Conservation (phyloP, 2,329 filamentous ascomycete genomes). For the Cladosporium velox region DNA sequence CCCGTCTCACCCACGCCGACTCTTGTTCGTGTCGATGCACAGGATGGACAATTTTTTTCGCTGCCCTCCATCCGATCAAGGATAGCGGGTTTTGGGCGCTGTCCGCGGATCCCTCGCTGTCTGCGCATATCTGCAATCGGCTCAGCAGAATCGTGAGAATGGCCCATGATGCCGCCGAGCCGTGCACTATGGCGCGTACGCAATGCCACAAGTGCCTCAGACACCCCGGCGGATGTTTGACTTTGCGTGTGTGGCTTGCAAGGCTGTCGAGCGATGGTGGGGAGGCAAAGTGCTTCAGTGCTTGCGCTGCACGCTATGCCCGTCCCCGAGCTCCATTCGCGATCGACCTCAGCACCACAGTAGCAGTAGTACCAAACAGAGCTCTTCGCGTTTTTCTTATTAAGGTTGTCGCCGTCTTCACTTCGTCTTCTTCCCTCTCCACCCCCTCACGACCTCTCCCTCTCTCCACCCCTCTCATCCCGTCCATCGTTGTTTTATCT, state of each 20-base stretch:
- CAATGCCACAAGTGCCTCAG: not conserved
- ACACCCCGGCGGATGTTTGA: not conserved
- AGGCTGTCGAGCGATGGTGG: conserved; percentile 1
- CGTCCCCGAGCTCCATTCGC: not conserved
- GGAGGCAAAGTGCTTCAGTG: not conserved
- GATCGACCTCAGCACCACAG: not conserved
- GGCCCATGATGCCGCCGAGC: conserved; percentile 1
- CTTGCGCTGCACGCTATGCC: not conserved
- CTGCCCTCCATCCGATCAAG: conserved; percentile 3
- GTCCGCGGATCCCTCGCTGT: conserved; percentile 6
- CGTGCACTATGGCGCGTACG: not conserved
- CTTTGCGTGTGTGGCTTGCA: conserved; percentile 5
- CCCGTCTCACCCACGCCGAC: conserved; percentile 4
- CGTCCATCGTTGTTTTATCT: conserved; percentile 12
- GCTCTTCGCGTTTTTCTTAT: conserved; percentile 6
- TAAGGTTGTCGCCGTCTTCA: conserved; percentile 12
- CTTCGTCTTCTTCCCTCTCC: conserved; percentile 1
- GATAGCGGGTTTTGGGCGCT: not conserved
- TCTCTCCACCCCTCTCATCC: conserved; percentile 14
- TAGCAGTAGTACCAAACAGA: not conserved
- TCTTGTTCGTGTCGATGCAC: not conserved
- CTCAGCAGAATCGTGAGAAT: not conserved
- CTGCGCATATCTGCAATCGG: not conserved
- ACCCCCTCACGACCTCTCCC: conserved; percentile 4
- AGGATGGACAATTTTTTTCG: not conserved